Base-by-base conservation (phyloP, 1,284 basidiomycete genomes). In the Rhodotorula glutinis region DNA sequence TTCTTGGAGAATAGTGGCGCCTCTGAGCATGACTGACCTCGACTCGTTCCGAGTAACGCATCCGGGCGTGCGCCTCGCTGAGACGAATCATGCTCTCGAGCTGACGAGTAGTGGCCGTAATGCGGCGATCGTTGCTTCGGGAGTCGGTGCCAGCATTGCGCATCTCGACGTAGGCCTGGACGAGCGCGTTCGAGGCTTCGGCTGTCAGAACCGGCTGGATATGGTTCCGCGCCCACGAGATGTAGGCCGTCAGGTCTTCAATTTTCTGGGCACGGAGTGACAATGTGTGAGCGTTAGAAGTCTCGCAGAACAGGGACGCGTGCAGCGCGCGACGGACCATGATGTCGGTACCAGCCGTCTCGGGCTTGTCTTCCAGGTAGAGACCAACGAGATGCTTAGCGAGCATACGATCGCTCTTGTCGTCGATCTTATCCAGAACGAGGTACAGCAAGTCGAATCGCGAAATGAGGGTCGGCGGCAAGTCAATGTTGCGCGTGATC, bases 401-500 rank as follows among this genome's bases (percentile, higher is more conserved):
- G 30, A 98, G 83, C 72, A 85, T 85, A n/a, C 94, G 84, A 79
- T 98, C 95, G 66, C 89, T 81, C 33, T 83, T 81, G 79, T 98
- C 95, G 76, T 98, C 93, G 4, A 93, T 88, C 76, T 92, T 88
- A 81, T 99, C 95, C 47, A 99, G 83, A 1, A 99, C 92, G 30
- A 99, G 87, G 77, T 98, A 99, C n/a, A 99, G 83, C 54, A 99
- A 81, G 78, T 98, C 95, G 80, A 99, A 99, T 75, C 96, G 88
- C 54, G 93, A 97, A 75, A 99, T 97, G 46, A 99, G 85, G 0
- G 96, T 98, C 1, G 96, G 95, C 4, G 96, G 96, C 25, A 99
- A 83, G 78, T 98, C 80, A 54, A 81, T 80, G 76, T 81, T 81
- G 67, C 78, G 76, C 51, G 80, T 80, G 68, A 77, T 77, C 0